phyloP scores from a whole-genome alignment of 805 yeast species.

The Cyberlindnera nakhonratchasimensis region DNA sequence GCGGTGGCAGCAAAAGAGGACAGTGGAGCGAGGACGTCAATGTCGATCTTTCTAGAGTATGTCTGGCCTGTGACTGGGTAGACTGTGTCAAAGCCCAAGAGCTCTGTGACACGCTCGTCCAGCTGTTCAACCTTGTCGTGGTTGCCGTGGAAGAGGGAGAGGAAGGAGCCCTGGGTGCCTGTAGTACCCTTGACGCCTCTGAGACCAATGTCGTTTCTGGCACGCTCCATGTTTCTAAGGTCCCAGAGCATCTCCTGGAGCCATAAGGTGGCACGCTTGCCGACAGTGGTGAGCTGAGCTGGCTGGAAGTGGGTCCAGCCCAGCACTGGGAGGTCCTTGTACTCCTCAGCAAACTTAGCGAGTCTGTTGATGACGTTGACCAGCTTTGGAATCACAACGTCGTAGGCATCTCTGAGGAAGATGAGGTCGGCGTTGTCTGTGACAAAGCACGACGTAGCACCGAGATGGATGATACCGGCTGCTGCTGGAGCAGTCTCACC shows the following conservation, averaged over 20 bases:
- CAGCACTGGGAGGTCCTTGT: slow-evolving; percentile 93
- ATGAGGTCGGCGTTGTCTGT: slow-evolving; percentile 98
- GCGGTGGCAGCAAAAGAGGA: slow-evolving; percentile 94
- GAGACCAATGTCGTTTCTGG: slow-evolving; percentile 92
- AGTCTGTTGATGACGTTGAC: slow-evolving; percentile 94
- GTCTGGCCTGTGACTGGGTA: slow-evolving; percentile 99
- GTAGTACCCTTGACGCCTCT: slow-evolving; percentile 99
- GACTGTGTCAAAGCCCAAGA: slow-evolving; percentile 89
- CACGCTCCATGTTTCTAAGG: slow-evolving; percentile 90
- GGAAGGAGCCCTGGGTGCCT: slow-evolving; percentile 97
- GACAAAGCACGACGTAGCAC: slow-evolving; percentile 97
- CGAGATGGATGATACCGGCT: slow-evolving; percentile 95
- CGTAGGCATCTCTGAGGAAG: slow-evolving; percentile 94
- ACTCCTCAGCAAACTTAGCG: slow-evolving; percentile 79
- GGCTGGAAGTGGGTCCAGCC: slow-evolving; percentile 99
- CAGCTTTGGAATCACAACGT: slow-evolving; percentile 86
- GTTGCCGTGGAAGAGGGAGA: slow-evolving; percentile 92
- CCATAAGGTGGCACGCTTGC: slow-evolving; percentile 98
- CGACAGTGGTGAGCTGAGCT: slow-evolving; percentile 97
- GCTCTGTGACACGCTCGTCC: slow-evolving; percentile 88
- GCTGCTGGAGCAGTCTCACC: slow-evolving; percentile 94
- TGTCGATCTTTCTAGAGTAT: slow-evolving; percentile 96
- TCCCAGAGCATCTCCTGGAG: slow-evolving; percentile 97
- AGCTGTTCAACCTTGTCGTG: slow-evolving; percentile 93
- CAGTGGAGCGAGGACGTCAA: slow-evolving; percentile 88